A percentile compares a stretch with the other conserved stretches of the same genome.
Conservation (phyloP, 306 rosid genomes). For the Sicyos baderoa region DNA sequence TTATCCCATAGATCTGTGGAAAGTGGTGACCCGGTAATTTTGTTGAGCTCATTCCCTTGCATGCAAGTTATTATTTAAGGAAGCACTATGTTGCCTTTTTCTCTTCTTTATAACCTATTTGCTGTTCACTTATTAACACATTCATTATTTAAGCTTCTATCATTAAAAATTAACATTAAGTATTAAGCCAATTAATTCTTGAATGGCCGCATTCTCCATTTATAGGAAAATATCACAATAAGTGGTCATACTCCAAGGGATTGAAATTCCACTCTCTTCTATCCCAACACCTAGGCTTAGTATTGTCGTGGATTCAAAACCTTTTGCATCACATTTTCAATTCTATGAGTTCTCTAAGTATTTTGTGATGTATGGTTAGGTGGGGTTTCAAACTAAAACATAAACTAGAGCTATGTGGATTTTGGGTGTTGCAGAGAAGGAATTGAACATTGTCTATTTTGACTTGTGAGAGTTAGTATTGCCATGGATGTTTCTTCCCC, state of each 20-base stretch:
- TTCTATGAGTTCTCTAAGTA: not conserved
- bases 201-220: not conserved
- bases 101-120: not conserved
- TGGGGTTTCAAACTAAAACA: not conserved
- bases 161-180: not conserved
- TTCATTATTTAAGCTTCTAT: not conserved
- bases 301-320: not conserved
- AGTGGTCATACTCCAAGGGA: not conserved
- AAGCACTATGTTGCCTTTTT: not conserved
- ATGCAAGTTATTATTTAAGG: slow-evolving; percentile 5
- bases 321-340: slow-evolving; percentile 3
- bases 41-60: slow-evolving; percentile 24
- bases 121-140: not conserved
- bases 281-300: not conserved
- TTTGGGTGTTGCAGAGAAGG: not conserved
- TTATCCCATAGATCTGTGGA: slow-evolving; percentile 81
- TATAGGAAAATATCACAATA: not conserved
- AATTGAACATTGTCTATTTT: not conserved
- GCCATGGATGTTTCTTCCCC: not conserved
- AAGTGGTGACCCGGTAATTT: slow-evolving; percentile 76
- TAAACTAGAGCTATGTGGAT: not conserved
- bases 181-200: slow-evolving; percentile 10
- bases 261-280: not conserved
- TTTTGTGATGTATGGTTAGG: not conserved
- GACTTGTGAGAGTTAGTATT: not conserved